Percentiles rank a stretch among this genome's conserved stretches.
Conservation (phyloP, 345 rosid genomes). For the Xanthoceras sorbifolium region DNA sequence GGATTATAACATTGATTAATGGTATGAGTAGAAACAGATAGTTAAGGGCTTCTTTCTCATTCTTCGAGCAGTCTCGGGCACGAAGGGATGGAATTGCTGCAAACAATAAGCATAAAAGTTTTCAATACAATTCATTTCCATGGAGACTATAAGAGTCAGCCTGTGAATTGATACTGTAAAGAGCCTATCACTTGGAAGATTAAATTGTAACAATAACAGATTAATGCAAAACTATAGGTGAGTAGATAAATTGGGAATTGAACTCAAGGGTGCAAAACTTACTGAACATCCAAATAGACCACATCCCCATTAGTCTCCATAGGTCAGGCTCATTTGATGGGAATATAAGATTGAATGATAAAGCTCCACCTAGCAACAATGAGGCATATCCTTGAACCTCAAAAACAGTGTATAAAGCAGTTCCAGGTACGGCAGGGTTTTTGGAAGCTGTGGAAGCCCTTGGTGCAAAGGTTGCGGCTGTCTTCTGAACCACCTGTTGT, state of each 20-base stretch:
- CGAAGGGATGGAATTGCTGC: conserved; percentile 95
- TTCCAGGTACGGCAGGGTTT: conserved; percentile 93
- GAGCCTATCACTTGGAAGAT: no score
- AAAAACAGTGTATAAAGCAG: conserved; percentile 75
- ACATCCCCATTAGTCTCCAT: conserved; percentile 99
- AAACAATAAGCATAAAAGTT: conserved; percentile 2
- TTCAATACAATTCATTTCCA: neutral
- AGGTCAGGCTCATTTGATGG: conserved; percentile 89
- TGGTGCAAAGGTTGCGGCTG: conserved; percentile 95
- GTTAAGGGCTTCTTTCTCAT: conserved; percentile 94
- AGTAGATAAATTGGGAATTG: neutral
- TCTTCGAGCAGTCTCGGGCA: conserved; percentile 86
- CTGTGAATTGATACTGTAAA: neutral
- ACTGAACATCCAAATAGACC: conserved; percentile 99
- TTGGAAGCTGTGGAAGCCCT: conserved; percentile 87
- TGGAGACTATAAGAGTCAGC: neutral
- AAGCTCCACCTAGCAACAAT: conserved; percentile 78
- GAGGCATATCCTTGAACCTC: conserved; percentile 88
- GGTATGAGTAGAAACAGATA: conserved; percentile 87
- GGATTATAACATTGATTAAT: conserved; percentile 75
- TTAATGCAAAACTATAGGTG: no score
- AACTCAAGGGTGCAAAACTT: conserved; percentile 29
- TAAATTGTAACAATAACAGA: no score
- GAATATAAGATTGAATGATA: conserved; percentile 83
- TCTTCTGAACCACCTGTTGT: conserved; percentile 80